These are phyloP conservation scores for Apiospora koreana DNA, from an alignment of 2,329 filamentous ascomycete species.

Conservation along the genomic window DNA sequence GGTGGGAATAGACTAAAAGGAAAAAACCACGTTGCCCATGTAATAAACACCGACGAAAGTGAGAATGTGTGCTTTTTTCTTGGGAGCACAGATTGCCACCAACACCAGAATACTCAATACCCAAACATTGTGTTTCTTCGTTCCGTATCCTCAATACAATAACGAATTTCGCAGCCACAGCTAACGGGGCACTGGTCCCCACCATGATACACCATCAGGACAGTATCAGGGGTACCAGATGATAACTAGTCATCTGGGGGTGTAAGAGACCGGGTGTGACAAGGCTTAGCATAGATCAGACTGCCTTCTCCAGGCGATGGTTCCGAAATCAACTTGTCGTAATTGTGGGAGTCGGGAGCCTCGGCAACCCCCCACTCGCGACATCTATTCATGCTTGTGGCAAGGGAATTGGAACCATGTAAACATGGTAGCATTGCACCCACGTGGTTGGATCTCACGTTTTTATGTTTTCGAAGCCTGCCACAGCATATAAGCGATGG, in stretches of 20 bases:
- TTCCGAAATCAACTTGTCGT: background rate
- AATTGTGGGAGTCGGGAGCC: background rate
- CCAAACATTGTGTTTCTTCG: background rate
- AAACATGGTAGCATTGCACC: background rate
- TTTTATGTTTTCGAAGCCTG: background rate
- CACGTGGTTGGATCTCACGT: background rate
- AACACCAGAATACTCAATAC: background rate
- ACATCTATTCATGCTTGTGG: background rate
- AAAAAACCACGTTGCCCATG: background rate
- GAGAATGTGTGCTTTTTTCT: background rate
- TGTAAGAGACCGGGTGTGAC: background rate
- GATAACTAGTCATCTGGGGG: background rate
- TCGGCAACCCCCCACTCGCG: background rate
- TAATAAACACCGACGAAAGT: background rate
- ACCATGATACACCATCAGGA: background rate
- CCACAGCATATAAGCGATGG: background rate
- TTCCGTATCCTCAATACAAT: background rate
- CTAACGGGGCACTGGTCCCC: background rate
- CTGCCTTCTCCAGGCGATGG: background rate
- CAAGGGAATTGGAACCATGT: background rate
- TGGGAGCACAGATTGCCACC: background rate
- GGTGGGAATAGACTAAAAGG: background rate
- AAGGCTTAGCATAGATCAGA: background rate
- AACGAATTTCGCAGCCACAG: background rate
- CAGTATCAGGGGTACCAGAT: background rate